Conservation (phyloP, 495 filamentous ascomycete species). For the Penicillium soppii region DNA sequence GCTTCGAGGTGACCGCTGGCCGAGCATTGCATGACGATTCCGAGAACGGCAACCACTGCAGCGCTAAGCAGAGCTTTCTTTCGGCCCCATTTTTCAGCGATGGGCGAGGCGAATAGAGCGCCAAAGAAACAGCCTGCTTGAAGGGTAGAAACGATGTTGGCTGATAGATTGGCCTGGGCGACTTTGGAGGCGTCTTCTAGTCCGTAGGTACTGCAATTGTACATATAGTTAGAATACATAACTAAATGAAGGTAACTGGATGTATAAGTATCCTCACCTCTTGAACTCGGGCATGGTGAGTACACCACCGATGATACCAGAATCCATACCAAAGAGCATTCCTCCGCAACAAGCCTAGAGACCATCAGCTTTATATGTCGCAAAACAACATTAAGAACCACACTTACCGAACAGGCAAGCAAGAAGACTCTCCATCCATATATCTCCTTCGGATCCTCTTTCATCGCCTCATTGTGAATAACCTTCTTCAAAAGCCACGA, state of each 20-base stretch:
- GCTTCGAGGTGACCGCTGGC: conserved; percentile 50
- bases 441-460: conserved; percentile 68
- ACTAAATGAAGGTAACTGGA: conserved; percentile 10
- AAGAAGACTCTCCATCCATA: conserved; percentile 76
- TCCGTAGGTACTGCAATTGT: conserved; percentile 46
- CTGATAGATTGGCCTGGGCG: conserved; percentile 34
- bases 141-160: conserved; percentile 60
- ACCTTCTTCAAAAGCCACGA: conserved; percentile 58
- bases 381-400: neutral
- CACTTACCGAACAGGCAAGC: conserved; percentile 64
- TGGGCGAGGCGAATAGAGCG: conserved; percentile 54
- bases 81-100: conserved; percentile 59
- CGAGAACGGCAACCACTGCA: conserved; percentile 43
- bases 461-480: conserved; percentile 79
- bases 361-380: conserved; percentile 1
- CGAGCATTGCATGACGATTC: conserved; percentile 62
- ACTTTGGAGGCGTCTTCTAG: conserved; percentile 55
- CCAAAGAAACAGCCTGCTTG: conserved; percentile 71
- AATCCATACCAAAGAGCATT: conserved; percentile 70
- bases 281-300: conserved; percentile 63
- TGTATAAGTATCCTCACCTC: conserved; percentile 32
- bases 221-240: neutral
- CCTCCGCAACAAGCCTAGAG: conserved; percentile 72
- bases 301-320: conserved; percentile 69
- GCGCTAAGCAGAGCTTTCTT: conserved; percentile 53